Evolutionary conservation across 1,284 basidiomycete genomes (phyloP).

Genomic region (Fistulinella cinereoalba): DNA sequence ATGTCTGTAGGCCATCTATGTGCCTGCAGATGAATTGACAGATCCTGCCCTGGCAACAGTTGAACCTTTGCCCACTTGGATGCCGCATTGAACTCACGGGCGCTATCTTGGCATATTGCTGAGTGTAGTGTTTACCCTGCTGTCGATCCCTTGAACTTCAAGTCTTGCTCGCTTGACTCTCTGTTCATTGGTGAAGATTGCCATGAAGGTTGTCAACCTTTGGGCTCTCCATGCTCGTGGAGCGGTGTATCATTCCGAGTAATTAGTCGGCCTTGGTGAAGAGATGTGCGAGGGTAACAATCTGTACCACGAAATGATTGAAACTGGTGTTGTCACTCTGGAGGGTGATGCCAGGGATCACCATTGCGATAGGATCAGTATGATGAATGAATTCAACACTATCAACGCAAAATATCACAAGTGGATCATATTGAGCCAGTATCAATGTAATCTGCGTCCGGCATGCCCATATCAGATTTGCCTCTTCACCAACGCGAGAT

Average conservation of each 20-base stretch:
- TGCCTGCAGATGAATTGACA: too few species aligned
- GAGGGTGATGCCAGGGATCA: conserved; percentile 99
- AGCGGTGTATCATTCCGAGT: conserved; percentile 35
- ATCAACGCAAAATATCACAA: too few species aligned
- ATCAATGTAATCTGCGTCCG: too few species aligned
- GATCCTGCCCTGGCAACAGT: too few species aligned
- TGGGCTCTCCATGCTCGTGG: conserved; percentile 99
- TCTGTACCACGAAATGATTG: conserved; percentile 99
- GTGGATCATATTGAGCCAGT: too few species aligned
- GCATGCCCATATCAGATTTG: too few species aligned
- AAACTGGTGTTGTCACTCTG: conserved; percentile 99
- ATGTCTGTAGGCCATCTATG: too few species aligned
- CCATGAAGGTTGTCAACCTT: conserved; percentile 97
- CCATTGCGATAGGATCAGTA: too few species aligned
- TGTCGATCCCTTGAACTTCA: conserved; percentile 98
- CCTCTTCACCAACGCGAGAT: too few species aligned
- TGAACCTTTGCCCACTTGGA: conserved; percentile 99
- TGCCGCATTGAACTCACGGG: conserved; percentile 96
- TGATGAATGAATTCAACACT: too few species aligned
- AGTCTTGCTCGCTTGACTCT: conserved; percentile 99
- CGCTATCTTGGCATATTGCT: conserved; percentile 98
- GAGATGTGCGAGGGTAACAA: conserved; percentile 99
- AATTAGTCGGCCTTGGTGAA: conserved; percentile 85
- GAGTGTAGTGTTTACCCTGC: conserved; percentile 99
- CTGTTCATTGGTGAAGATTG: conserved; percentile 93